Evolutionary conservation across 495 filamentous ascomycete genomes (phyloP).

Genomic region (Penicillium coprophilum): DNA sequence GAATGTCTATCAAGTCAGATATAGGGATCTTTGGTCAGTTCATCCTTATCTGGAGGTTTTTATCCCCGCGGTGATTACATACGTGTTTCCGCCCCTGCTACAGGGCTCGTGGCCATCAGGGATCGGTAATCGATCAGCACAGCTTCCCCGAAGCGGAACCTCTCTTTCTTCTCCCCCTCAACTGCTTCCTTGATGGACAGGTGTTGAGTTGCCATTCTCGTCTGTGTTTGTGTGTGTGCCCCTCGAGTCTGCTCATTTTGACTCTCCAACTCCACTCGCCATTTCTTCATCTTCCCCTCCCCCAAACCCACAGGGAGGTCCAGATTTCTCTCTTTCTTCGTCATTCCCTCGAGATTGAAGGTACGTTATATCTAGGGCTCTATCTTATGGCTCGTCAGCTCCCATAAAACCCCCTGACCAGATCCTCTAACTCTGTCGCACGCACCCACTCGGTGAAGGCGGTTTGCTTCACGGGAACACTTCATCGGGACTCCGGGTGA

Average conservation of each 20-base stretch:
- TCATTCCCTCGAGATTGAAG: slow-evolving; percentile 35
- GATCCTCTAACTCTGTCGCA: slow-evolving; percentile 1
- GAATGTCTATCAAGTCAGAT: neutral
- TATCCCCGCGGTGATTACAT: slow-evolving; percentile 14
- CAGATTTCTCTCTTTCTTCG: slow-evolving; percentile 22
- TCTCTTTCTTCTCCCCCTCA: slow-evolving; percentile 6
- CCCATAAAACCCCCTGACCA: neutral
- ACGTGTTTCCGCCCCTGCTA: slow-evolving; percentile 14
- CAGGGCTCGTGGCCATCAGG: slow-evolving; percentile 6
- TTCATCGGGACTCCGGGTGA: slow-evolving; percentile 27
- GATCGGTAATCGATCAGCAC: slow-evolving; percentile 13
- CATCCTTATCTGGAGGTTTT: slow-evolving; percentile 6
- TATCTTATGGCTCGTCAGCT: neutral
- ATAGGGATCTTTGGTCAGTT: neutral
- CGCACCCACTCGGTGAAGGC: slow-evolving; percentile 16
- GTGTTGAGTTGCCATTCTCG: slow-evolving; percentile 9
- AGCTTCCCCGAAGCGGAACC: slow-evolving; percentile 7
- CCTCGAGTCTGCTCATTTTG: slow-evolving; percentile 13
- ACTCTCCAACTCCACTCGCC: slow-evolving; percentile 13
- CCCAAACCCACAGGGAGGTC: slow-evolving; percentile 23
- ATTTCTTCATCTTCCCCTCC: slow-evolving; percentile 10
- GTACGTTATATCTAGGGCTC: slow-evolving; percentile 15
- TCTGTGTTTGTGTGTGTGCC: neutral
- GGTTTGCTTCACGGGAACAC: slow-evolving; percentile 17
- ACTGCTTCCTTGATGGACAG: slow-evolving; percentile 14